These are phyloP conservation scores for Diaporthe citrichinensis DNA, from an alignment of 2,329 filamentous ascomycete species.

Conservation along the genomic window DNA sequence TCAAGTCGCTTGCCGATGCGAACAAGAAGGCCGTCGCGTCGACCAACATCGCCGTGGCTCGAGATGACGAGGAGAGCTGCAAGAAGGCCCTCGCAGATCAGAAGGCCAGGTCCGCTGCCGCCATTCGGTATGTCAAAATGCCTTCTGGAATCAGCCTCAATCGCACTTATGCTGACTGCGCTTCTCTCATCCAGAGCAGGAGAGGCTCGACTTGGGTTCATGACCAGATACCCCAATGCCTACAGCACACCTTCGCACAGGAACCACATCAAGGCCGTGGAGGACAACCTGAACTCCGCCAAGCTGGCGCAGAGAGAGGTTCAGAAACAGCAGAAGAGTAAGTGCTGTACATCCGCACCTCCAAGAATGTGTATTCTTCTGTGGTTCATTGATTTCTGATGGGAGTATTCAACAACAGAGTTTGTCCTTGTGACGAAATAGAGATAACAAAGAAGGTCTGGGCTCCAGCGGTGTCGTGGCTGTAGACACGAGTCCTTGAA, in stretches of 20 bases:
- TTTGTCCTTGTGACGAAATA: neutral
- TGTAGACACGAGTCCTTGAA: neutral
- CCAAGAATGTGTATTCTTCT: no score
- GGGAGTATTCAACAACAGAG: neutral
- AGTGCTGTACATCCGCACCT: neutral
- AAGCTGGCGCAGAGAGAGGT: constrained; percentile 17
- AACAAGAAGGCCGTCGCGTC: neutral
- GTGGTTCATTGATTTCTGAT: neutral
- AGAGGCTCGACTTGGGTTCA: constrained; percentile 4
- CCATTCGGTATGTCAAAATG: neutral
- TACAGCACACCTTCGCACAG: neutral
- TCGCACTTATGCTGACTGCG: neutral
- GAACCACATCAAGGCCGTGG: neutral
- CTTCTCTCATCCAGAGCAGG: neutral
- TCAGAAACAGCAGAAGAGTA: neutral
- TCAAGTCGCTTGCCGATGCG: neutral
- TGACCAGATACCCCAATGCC: neutral
- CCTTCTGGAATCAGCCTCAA: rapidly evolving
- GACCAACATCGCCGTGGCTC: neutral
- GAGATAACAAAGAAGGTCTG: neutral
- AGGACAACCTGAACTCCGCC: neutral
- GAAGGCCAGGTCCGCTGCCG: neutral
- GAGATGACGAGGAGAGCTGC: neutral
- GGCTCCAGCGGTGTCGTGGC: neutral
- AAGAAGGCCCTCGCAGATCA: neutral